Conservation (phyloP, 768 basidiomycete genomes). For the Gymnopilus dilepis region DNA sequence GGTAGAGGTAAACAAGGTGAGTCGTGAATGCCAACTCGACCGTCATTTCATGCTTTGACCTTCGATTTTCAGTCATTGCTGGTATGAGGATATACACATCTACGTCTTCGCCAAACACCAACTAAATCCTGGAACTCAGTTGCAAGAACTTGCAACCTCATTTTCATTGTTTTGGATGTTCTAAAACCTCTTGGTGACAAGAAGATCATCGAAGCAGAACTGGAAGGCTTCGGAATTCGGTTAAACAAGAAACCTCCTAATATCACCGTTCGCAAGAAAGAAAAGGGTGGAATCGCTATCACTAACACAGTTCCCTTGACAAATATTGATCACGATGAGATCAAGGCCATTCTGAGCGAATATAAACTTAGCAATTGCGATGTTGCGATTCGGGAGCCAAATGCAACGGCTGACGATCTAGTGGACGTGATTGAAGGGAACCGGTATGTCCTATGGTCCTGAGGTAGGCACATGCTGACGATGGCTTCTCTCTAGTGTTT, state of each 20-base stretch:
- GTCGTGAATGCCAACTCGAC: slow-evolving; percentile 29
- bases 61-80: slow-evolving; percentile 62
- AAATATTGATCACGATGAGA: slow-evolving; percentile 94
- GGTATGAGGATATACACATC: slow-evolving; percentile 50
- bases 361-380: slow-evolving; percentile 90
- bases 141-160: slow-evolving; percentile 96
- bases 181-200: slow-evolving; percentile 98
- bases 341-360: slow-evolving; percentile 93
- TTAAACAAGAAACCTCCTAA: slow-evolving; percentile 94
- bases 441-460: slow-evolving; percentile 49
- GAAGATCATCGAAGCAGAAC: slow-evolving; percentile 85
- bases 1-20: slow-evolving; percentile 93
- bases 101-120: slow-evolving; percentile 12
- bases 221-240: slow-evolving; percentile 98
- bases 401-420: slow-evolving; percentile 92
- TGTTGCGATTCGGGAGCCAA: slow-evolving; percentile 90
- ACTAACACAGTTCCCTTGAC: slow-evolving; percentile 97
- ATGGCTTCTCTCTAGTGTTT: slow-evolving; percentile 62
- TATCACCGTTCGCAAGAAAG: slow-evolving; percentile 82
- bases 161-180: slow-evolving; percentile 98
- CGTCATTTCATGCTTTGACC: background rate
- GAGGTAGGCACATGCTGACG: slow-evolving; percentile 10
- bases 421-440: slow-evolving; percentile 99
- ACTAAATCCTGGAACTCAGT: slow-evolving; percentile 53
- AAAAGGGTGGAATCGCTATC: slow-evolving; percentile 92